A percentile compares a stretch with the other conserved stretches of the same genome.
These are phyloP conservation scores for Trichopus zeylanicus DNA, from an alignment of 116 monocot species.

Conservation along the genomic window DNA sequence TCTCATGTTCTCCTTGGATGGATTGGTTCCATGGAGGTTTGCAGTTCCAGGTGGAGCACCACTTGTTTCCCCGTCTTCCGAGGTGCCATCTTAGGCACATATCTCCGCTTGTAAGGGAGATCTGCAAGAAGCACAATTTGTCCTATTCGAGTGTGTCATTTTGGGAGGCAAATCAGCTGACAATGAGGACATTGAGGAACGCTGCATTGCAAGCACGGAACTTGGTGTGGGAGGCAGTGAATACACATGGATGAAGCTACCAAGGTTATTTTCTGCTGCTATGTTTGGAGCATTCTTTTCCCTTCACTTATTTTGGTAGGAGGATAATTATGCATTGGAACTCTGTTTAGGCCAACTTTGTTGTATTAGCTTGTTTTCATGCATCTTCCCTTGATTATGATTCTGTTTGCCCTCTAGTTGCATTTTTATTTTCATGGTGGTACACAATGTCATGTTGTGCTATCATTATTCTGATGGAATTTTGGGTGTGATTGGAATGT, in stretches of 20 bases:
- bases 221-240: slow-evolving; percentile 55
- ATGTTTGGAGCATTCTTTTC: not conserved
- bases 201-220: slow-evolving; percentile 55
- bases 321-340: not conserved
- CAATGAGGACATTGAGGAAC: slow-evolving; percentile 17
- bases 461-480: no score
- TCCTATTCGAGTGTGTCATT: slow-evolving; percentile 22
- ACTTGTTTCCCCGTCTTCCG: slow-evolving; percentile 46
- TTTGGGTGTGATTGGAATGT: no score
- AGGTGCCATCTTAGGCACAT: slow-evolving; percentile 31
- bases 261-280: not conserved
- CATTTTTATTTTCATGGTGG: not conserved
- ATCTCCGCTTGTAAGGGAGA: slow-evolving; percentile 37
- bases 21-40: slow-evolving; percentile 67
- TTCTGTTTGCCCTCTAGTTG: not conserved
- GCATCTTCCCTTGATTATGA: not conserved
- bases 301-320: slow-evolving; percentile 1
- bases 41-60: slow-evolving; percentile 61
- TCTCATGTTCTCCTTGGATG: slow-evolving; percentile 47
- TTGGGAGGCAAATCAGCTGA: slow-evolving; percentile 41
- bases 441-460: not conserved
- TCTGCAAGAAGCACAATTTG: slow-evolving; percentile 45
- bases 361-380: not conserved
- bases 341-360: not conserved
- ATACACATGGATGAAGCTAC: slow-evolving; percentile 43